Evolutionary conservation across 495 filamentous ascomycete genomes (phyloP), one percentile per base, ranked within the genome.

Genomic region (Penicillium maclennaniae): DNA sequence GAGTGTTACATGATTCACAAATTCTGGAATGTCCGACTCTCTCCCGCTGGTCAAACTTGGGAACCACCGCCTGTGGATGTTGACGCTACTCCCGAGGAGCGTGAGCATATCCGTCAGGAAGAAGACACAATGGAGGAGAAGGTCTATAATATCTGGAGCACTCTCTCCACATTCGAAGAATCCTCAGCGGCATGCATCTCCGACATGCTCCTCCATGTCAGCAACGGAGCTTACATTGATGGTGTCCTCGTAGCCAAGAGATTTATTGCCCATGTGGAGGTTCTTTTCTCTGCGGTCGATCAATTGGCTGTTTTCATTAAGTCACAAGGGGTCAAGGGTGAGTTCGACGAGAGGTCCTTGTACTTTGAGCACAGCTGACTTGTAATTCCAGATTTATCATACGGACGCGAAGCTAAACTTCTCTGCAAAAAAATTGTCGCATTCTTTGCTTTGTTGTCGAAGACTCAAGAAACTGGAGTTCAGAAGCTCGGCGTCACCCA

Each of bases 1-100:
- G 95, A 99, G 68, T 99, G 95, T 70, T 99, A 99, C 68, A 99
- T 97, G 93, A 99, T 99, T 40, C 95, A 99, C 70, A 99, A 99
- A 66, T 99, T 97, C 73, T 99, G 95, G 95, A 99, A 96, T 66
- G 95, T 99, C 37, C 84, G 92, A 21, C 79, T 99, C 43, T 83
- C 85, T 23, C 78, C 78, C 10, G 68, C 75, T 16, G 81, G 76
- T 16, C 69, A 80, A 44, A 76, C 78, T 20, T 66, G 74, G 20
- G 71, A 79, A 36, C 73, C 69, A 8, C 72, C 77, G 9, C 60
- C 78, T 31, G 65, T 75, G 27, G 76, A 84, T 40, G 74, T 75
- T 20, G 80, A 87, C 58, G 87, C 87, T 9, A 88, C 85, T 28
- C 83, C 87, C 27, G 83, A 87, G 51, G 81, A 88, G 49, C 85